A percentile compares a stretch with the other conserved stretches of the same genome.
phyloP scores from a whole-genome alignment of 371 early-diverging fungal species.

The Haplosporangium sp. region DNA sequence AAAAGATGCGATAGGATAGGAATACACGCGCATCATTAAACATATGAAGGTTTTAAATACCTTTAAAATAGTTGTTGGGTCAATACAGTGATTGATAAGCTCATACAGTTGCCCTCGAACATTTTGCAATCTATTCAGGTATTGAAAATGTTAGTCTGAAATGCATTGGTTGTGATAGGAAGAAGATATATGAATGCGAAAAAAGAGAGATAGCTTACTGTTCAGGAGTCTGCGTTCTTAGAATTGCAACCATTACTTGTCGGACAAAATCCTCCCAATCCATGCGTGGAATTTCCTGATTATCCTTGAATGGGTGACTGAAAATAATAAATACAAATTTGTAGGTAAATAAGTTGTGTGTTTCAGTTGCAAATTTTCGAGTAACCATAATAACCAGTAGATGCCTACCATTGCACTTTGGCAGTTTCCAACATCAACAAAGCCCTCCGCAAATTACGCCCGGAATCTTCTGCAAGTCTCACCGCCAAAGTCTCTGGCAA shows the following conservation, averaged over 20 bases:
- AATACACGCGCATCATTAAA: neutral
- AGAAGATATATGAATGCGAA: neutral
- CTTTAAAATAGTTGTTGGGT: constrained; percentile 85
- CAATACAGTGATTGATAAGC: constrained; percentile 91
- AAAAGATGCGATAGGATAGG: neutral
- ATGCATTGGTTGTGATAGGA: neutral
- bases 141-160: neutral
- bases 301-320: constrained; percentile 65
- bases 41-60: constrained; percentile 46
- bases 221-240: constrained; percentile 81
- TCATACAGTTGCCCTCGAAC: constrained; percentile 89
- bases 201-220: constrained; percentile 50
- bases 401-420: constrained; percentile 75
- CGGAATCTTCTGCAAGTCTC: constrained; percentile 75
- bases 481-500: constrained; percentile 75
- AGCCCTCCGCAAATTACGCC: constrained; percentile 93
- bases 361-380: neutral
- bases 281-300: constrained; percentile 72
- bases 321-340: neutral
- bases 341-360: too few species aligned
- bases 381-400: neutral
- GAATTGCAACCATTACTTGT: constrained; percentile 75
- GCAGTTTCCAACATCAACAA: constrained; percentile 91
- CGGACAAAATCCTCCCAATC: constrained; percentile 94
- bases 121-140: constrained; percentile 66